phyloP scores from a whole-genome alignment of 2,329 filamentous ascomycete species.

The Neocatenulostroma microsporum region DNA sequence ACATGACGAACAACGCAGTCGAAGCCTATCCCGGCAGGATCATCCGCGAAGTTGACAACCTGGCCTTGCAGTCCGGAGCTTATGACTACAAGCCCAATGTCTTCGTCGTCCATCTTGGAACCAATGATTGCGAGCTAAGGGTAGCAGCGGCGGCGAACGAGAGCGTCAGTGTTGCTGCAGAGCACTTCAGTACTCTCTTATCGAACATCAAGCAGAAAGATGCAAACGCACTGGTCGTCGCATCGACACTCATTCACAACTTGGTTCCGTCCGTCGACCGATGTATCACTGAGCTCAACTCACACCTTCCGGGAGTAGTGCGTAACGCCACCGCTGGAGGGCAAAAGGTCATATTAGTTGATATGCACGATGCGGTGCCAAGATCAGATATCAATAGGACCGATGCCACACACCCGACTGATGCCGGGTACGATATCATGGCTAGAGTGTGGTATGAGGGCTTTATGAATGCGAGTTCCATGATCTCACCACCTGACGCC shows the following conservation, averaged over 20 bases:
- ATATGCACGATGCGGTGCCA: conserved; percentile 9
- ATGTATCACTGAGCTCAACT: conserved; percentile 6
- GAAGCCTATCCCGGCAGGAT: conserved; percentile 8
- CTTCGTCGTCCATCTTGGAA: conserved; percentile 9
- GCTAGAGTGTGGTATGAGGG: conserved; percentile 6
- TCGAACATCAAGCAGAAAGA: conserved; percentile 1
- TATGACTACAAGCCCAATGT: conserved; percentile 8
- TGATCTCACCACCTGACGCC: background rate
- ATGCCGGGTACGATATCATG: conserved; percentile 10
- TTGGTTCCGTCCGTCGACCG: background rate
- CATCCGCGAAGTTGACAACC: conserved; percentile 2
- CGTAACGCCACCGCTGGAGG: conserved; percentile 2
- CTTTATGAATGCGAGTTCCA: background rate
- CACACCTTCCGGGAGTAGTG: conserved; percentile 2
- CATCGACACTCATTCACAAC: conserved; percentile 8
- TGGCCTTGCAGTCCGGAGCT: background rate
- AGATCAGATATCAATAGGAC: conserved; percentile 3
- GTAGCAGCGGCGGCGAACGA: background rate
- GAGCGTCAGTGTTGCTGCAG: background rate
- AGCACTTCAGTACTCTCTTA: conserved; percentile 1
- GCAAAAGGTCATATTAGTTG: conserved; percentile 8
- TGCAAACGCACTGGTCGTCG: conserved; percentile 3
- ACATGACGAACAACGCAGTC: conserved; percentile 9
- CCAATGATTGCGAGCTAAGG: conserved; percentile 11
- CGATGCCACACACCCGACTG: conserved; percentile 9